These are phyloP conservation scores for Podospora anserina DNA, from an alignment of 495 filamentous ascomycete genomes.

Conservation along the genomic window DNA sequence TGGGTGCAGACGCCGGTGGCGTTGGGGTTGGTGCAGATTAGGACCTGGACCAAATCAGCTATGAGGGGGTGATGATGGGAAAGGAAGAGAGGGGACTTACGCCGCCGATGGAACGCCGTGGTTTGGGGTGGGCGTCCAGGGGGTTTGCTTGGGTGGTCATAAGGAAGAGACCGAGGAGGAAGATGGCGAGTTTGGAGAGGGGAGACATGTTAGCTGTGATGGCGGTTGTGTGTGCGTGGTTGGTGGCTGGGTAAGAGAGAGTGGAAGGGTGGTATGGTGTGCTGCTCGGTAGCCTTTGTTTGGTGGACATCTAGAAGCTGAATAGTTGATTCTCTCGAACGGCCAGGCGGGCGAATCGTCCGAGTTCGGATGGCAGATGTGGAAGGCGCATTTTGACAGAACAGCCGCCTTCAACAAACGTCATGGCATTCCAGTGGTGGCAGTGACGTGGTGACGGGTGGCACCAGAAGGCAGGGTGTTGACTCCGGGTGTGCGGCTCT, in stretches of 20 bases:
- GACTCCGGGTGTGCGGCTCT: background rate
- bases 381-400: slow-evolving; percentile 15
- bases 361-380: background rate
- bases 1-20: slow-evolving; percentile 39
- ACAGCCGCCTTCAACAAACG: background rate
- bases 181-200: background rate
- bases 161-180: background rate
- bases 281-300: background rate
- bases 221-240: no score
- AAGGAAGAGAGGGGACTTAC: background rate
- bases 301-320: background rate
- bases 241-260: no score
- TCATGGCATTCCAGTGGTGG: background rate
- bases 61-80: background rate
- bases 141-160: background rate
- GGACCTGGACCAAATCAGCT: slow-evolving; percentile 26
- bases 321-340: background rate
- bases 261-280: background rate
- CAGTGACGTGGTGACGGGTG: background rate
- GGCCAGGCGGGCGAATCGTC: background rate
- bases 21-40: slow-evolving; percentile 43
- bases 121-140: background rate
- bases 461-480: background rate
- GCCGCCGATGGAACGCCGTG: background rate
- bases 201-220: background rate